Conservation (phyloP, 805 yeast genomes). For the Wickerhamomyces bisporus region DNA sequence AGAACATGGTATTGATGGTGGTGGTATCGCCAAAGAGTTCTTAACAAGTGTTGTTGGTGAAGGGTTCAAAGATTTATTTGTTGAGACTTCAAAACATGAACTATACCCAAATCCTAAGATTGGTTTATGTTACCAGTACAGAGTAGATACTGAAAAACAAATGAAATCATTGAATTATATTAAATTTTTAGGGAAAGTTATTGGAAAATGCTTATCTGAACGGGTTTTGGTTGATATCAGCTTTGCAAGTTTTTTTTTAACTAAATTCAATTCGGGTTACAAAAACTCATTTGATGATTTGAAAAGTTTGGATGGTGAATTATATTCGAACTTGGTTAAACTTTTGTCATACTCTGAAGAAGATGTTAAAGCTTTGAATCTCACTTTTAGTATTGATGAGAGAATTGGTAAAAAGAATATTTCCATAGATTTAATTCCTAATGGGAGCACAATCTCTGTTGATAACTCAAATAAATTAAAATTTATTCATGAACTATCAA, state of each 20-base stretch:
- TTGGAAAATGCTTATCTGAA: conserved; percentile 88
- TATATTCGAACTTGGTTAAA: conserved; percentile 61
- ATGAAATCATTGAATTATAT: conserved; percentile 29
- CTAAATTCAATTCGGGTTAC: conserved; percentile 39
- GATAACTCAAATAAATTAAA: conserved; percentile 55
- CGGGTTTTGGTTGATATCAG: conserved; percentile 73
- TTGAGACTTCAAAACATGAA: conserved; percentile 46
- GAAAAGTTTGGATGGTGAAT: conserved; percentile 58
- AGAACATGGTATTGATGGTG: conserved; percentile 95
- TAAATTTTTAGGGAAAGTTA: conserved; percentile 70
- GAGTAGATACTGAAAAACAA: conserved; percentile 28
- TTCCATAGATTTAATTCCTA: conserved; percentile 53
- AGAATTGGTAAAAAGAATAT: conserved; percentile 32
- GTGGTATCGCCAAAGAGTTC: conserved; percentile 91
- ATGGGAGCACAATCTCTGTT: conserved; percentile 56
- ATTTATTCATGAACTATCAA: conserved; percentile 73
- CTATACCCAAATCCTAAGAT: conserved; percentile 70
- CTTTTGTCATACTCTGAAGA: conserved; percentile 48
- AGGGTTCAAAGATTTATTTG: conserved; percentile 50
- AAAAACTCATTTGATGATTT: conserved; percentile 76
- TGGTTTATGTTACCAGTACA: conserved; percentile 28
- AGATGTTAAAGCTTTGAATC: conserved; percentile 49
- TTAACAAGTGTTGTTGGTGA: conserved; percentile 66
- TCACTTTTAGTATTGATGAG: conserved; percentile 64
- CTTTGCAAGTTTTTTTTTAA: conserved; percentile 82